These are phyloP conservation scores for Cadophora sp. DNA, from an alignment of 2,329 filamentous ascomycete genomes.

Conservation along the genomic window DNA sequence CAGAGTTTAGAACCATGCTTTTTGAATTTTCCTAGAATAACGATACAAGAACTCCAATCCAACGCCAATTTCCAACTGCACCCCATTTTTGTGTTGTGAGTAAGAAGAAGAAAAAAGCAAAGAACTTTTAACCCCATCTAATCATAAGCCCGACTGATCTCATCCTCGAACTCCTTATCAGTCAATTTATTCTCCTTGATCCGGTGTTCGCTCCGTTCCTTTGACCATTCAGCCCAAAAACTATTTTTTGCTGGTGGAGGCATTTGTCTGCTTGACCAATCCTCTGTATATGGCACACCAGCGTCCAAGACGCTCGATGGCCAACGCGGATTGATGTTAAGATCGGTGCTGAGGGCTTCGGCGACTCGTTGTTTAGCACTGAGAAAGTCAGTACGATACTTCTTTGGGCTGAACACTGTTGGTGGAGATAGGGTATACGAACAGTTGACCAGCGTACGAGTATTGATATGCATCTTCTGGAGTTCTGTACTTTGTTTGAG, in stretches of 20 bases:
- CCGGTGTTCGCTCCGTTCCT: neutral
- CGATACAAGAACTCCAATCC: neutral
- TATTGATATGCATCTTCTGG: neutral
- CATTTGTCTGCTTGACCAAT: neutral
- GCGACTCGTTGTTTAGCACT: neutral
- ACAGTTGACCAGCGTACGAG: neutral
- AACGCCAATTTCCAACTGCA: neutral
- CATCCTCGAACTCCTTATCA: neutral
- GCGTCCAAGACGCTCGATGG: neutral
- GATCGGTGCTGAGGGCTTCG: neutral
- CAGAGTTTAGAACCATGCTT: neutral
- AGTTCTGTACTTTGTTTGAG: neutral
- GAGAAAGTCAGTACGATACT: neutral
- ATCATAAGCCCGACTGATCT: neutral
- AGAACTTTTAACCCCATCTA: neutral
- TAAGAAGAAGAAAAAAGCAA: neutral
- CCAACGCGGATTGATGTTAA: neutral
- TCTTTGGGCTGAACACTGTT: neutral
- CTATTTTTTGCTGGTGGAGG: neutral
- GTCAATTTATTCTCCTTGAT: neutral
- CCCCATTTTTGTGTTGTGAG: neutral
- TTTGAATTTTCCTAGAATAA: neutral
- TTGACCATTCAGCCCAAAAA: neutral
- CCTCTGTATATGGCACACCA: neutral
- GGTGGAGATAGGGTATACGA: neutral